These are phyloP conservation scores for Pleurotus citrinopileatus DNA, from an alignment of 768 basidiomycete genomes.

Conservation along the genomic window DNA sequence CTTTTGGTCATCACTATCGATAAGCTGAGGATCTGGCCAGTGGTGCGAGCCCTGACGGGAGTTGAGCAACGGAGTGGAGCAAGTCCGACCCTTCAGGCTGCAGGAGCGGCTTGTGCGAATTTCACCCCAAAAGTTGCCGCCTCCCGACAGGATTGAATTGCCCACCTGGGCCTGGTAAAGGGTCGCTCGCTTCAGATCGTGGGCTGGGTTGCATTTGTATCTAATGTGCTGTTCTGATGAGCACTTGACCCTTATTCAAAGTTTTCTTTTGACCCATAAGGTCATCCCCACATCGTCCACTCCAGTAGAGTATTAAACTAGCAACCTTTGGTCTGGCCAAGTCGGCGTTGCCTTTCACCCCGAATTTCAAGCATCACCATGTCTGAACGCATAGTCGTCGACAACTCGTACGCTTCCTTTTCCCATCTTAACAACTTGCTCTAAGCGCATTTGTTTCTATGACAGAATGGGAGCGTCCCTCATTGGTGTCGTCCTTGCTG, in stretches of 20 bases:
- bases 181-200: neutral
- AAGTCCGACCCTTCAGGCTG: no score
- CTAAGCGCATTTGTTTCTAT: neutral
- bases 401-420: constrained; percentile 29
- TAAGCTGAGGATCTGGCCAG: no score
- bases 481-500: constrained; percentile 47
- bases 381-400: constrained; percentile 17
- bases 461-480: constrained; percentile 47
- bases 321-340: neutral
- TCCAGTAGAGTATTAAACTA: neutral
- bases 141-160: no score
- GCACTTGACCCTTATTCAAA: neutral
- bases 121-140: no score
- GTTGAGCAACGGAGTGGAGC: no score
- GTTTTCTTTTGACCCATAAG: neutral
- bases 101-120: no score
- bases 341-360: neutral
- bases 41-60: no score
- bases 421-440: neutral
- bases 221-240: neutral
- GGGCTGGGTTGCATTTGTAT: neutral
- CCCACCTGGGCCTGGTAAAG: no score
- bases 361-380: neutral
- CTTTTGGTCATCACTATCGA: no score
- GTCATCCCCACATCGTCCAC: neutral